Conservation (phyloP, 2,329 filamentous ascomycete species). For the Cladosporium austrohemisphaericum region DNA sequence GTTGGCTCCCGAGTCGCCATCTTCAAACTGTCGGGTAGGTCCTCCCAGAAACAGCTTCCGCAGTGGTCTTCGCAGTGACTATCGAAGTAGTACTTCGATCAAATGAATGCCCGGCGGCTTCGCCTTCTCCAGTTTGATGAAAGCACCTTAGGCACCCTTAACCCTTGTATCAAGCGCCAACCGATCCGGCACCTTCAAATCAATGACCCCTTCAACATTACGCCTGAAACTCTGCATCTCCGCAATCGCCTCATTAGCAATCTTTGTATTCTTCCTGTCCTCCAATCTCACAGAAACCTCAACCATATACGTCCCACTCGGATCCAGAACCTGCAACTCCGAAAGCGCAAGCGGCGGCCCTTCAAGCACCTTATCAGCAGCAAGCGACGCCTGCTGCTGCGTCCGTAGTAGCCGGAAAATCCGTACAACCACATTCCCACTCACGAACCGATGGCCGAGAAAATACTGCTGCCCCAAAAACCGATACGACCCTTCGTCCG, state of each 20-base stretch:
- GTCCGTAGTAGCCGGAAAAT: slow-evolving; percentile 51
- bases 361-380: slow-evolving; percentile 28
- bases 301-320: slow-evolving; percentile 55
- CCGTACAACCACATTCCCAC: slow-evolving; percentile 55
- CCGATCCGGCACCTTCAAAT: slow-evolving; percentile 55
- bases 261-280: slow-evolving; percentile 51
- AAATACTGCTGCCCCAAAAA: slow-evolving; percentile 51
- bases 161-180: slow-evolving; percentile 58
- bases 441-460: slow-evolving; percentile 56
- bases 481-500: slow-evolving; percentile 21
- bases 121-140: no score
- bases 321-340: slow-evolving; percentile 50
- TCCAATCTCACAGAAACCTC: slow-evolving; percentile 56
- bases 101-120: no score
- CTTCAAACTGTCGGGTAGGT: no score
- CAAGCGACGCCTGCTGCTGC: neutral
- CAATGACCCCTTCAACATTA: slow-evolving; percentile 54
- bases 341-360: slow-evolving; percentile 37
- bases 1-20: no score
- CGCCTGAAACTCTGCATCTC: slow-evolving; percentile 53
- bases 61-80: no score
- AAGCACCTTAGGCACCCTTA: slow-evolving; percentile 26
- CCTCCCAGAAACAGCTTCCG: no score
- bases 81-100: no score
- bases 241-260: slow-evolving; percentile 52